Conservation (phyloP, 305 asterid genomes). For the Rubia balearica region DNA sequence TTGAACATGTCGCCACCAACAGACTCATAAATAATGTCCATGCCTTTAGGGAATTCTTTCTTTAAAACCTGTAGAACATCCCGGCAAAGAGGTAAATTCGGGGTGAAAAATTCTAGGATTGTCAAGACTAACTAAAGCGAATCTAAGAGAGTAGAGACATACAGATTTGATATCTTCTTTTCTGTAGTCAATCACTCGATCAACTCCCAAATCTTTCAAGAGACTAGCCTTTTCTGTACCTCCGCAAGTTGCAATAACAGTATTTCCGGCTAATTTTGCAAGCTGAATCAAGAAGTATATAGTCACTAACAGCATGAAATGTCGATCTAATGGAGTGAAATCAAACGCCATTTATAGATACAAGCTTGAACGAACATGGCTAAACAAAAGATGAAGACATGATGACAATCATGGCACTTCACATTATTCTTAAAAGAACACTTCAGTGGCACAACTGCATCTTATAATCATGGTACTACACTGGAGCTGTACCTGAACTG, state of each 20-base stretch:
- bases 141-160: slow-evolving; percentile 19
- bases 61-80: slow-evolving; percentile 50
- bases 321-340: not conserved
- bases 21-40: slow-evolving; percentile 81
- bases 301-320: not conserved
- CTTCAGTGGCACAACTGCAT: not conserved
- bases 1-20: slow-evolving; percentile 95
- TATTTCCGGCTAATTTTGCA: slow-evolving; percentile 91
- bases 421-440: not conserved
- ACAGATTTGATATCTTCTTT: slow-evolving; percentile 70
- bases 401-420: not conserved
- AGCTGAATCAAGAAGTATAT: slow-evolving; percentile 46
- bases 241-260: slow-evolving; percentile 90
- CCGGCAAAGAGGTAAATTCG: not conserved
- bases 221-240: slow-evolving; percentile 86
- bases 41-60: slow-evolving; percentile 80
- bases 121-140: not conserved
- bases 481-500: slow-evolving; percentile 69
- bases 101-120: not conserved
- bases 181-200: slow-evolving; percentile 86
- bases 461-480: not conserved
- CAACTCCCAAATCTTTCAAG: slow-evolving; percentile 80
- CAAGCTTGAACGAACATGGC: not conserved
- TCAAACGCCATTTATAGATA: not conserved
- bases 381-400: not conserved